phyloP scores from a whole-genome alignment of 257 asterid species.

The Ocimum tenuiflorum region DNA sequence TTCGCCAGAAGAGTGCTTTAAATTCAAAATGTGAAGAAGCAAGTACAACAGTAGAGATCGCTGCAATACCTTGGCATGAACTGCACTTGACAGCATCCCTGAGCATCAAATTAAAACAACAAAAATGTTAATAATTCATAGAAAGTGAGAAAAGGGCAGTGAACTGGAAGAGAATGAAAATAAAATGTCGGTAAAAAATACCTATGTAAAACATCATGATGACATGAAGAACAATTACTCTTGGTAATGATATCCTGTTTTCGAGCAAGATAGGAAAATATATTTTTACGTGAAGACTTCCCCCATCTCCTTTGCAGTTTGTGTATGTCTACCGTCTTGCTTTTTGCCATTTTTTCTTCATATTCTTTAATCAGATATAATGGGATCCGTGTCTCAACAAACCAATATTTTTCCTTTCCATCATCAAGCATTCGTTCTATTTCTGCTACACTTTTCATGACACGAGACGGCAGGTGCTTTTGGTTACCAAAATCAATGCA shows the following conservation, averaged over 20 bases:
- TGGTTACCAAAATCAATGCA: constrained; percentile 67
- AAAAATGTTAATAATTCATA: constrained; percentile 17
- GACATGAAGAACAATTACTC: constrained; percentile 54
- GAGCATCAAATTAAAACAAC: constrained; percentile 29
- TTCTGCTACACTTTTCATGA: constrained; percentile 60
- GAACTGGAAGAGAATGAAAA: neutral
- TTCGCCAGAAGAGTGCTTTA: neutral
- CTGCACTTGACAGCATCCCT: constrained; percentile 70
- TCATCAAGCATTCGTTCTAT: constrained; percentile 42
- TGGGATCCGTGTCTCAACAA: constrained; percentile 65
- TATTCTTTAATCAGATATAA: constrained; percentile 72
- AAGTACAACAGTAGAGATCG: constrained; percentile 8
- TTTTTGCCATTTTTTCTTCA: constrained; percentile 46
- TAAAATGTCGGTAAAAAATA: constrained; percentile 27
- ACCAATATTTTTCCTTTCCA: constrained; percentile 75
- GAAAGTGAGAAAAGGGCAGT: neutral
- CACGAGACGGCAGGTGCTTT: constrained; percentile 84
- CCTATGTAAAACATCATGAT: constrained; percentile 51
- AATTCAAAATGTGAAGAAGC: neutral
- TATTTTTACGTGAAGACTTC: constrained; percentile 43
- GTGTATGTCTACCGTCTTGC: constrained; percentile 30
- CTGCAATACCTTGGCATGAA: constrained; percentile 64
- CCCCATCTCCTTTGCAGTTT: constrained; percentile 39
- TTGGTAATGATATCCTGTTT: constrained; percentile 48
- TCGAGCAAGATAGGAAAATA: constrained; percentile 44